Base-by-base conservation (phyloP, 2,329 filamentous ascomycete species). In the Aureobasidium leucospermi region DNA sequence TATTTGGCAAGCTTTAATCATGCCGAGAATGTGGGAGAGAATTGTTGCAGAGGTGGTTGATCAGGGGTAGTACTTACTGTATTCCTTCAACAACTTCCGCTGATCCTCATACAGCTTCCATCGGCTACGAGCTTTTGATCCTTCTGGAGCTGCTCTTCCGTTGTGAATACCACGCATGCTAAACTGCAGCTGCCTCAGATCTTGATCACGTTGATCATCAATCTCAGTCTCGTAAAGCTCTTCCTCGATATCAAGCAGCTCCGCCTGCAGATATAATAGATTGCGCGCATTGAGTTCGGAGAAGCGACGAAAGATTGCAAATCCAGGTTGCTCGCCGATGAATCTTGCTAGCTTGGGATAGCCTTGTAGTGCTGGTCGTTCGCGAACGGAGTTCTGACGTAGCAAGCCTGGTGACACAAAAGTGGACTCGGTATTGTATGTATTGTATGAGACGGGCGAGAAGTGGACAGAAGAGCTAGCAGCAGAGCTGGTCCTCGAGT, bases 201-300 rank as follows among this genome's bases (percentile, higher is more conserved):
- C 62, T 16, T 62, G 51, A 41, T 58, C 56, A 6, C 58, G 53
- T n/a, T 49, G 46, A 16, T 59, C 56, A 36, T 43, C 56, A 7
- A 59, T 16, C 53, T 65, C 65, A 6, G 64, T 52, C 16, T 65
- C 65, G 29, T 64, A 52, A 4, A 67, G 62, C 42, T 67, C 58
- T 39, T 65, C 61, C 56, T 68, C 67, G 11, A 67, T 48, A 36
- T 64, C 46, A 3, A 63, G 49, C 45, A 67, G 49, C 62, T 68
- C 64, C 31, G 66, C 66, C 58, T 68, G 65, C 11, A 65, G 60
- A 60, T 68, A 68, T 19, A 68, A 61, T 28, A 68, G 45, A 42
- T 65, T 67, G 11, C 65, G 60, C 19, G 65, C 62, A 46, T 67
- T 66, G 10, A 68, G 58, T 9, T 62, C 57, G 3, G 62, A 61